A percentile compares a stretch with the other conserved stretches of the same genome.
Evolutionary conservation across 2,329 filamentous ascomycete species (phyloP).

Genomic region (Arthrobotrys sinensis): DNA sequence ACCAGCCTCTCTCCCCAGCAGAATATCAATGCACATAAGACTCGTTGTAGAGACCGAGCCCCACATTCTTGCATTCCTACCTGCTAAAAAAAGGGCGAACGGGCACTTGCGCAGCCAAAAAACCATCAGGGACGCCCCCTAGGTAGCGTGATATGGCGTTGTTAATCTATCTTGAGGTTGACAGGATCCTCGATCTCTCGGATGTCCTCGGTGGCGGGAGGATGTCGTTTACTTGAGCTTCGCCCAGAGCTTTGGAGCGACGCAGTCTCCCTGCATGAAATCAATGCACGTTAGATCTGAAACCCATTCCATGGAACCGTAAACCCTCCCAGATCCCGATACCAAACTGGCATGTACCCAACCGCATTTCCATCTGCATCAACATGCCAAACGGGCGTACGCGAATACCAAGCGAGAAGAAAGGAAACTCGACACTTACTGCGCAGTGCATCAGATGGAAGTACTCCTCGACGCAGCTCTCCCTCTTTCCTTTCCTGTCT

Average conservation of each 20-base stretch:
- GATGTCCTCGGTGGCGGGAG: conserved; percentile 2
- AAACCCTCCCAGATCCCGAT: conserved; percentile 8
- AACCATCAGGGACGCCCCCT: conserved; percentile 4
- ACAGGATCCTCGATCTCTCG: conserved; percentile 13
- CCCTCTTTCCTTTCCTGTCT: conserved; percentile 80
- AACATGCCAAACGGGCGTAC: conserved; percentile 17
- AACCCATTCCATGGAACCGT: conserved; percentile 11
- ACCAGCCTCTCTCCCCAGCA: conserved; percentile 27
- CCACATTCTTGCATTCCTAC: conserved; percentile 1
- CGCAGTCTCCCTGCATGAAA: conserved; percentile 74
- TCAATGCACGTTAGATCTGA: conserved; percentile 21
- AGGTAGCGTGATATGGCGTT: not conserved
- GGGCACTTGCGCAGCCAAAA: not conserved
- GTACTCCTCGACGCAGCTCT: conserved; percentile 99
- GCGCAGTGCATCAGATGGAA: conserved; percentile 99
- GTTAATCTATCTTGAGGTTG: conserved; percentile 7
- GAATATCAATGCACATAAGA: conserved; percentile 42
- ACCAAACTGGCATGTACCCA: conserved; percentile 5
- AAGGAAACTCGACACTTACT: conserved; percentile 67
- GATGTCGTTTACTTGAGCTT: conserved; percentile 81
- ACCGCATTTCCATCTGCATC: conserved; percentile 19
- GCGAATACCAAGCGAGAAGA: not conserved
- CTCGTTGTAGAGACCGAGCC: conserved; percentile 38
- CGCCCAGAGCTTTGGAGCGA: conserved; percentile 95
- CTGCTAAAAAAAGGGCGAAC: conserved; percentile 3